Conservation (phyloP, 306 rosid genomes). For the Purshia tridentata region DNA sequence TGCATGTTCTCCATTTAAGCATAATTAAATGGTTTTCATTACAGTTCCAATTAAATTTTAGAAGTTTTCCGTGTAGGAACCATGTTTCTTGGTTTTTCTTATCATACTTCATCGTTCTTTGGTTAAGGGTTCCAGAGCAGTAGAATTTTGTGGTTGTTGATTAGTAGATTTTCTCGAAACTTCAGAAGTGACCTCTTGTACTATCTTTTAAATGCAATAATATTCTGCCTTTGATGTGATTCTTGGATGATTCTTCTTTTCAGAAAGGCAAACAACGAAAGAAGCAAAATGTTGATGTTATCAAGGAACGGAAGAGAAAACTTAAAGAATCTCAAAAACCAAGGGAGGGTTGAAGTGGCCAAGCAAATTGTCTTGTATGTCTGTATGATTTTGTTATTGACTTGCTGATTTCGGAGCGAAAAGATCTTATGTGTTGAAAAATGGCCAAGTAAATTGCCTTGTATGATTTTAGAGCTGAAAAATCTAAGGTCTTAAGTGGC, state of each 20-base stretch:
- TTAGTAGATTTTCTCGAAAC: background rate
- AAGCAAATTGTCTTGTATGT: background rate
- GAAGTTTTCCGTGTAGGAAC: too few relatives aligned
- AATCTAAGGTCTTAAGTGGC: too few relatives aligned
- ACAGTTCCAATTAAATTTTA: too few relatives aligned
- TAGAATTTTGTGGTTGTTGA: too few relatives aligned
- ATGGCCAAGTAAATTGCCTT: background rate
- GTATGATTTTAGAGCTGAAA: too few relatives aligned
- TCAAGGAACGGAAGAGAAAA: constrained; percentile 64
- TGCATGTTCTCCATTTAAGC: too few relatives aligned
- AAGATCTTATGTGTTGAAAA: background rate
- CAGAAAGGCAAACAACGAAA: constrained; percentile 68
- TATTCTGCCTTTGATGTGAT: background rate
- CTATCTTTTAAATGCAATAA: background rate
- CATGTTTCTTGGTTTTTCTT: too few relatives aligned
- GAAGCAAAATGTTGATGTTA: constrained; percentile 37
- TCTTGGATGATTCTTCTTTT: background rate
- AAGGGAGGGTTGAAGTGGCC: constrained; percentile 25
- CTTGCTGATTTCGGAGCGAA: background rate
- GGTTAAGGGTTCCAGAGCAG: too few relatives aligned
- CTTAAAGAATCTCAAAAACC: constrained; percentile 48
- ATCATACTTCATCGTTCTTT: too few relatives aligned
- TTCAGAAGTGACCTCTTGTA: background rate
- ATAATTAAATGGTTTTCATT: too few relatives aligned
- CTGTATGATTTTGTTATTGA: background rate